Percentiles rank a stretch among this genome's conserved stretches.
phyloP scores from a whole-genome alignment of 169 alveolate species.

The Plasmodium gonderi region DNA sequence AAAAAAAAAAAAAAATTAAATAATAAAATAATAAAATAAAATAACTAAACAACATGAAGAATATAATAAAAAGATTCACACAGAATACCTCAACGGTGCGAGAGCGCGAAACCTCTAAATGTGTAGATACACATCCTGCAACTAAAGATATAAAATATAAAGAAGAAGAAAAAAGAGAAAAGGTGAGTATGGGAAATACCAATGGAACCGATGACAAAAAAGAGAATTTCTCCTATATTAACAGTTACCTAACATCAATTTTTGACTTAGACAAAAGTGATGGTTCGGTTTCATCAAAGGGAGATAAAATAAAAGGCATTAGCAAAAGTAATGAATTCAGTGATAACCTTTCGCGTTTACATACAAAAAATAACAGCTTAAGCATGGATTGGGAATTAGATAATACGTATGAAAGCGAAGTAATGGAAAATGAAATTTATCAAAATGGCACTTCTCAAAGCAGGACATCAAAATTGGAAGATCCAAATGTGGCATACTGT shows the following conservation, averaged over 20 bases:
- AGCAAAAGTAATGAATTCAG: constrained; percentile 1
- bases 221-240: constrained; percentile 39
- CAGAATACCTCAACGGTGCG: not conserved
- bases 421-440: constrained; percentile 18
- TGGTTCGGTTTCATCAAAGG: constrained; percentile 11
- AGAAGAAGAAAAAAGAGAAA: constrained; percentile 17
- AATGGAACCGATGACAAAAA: not conserved
- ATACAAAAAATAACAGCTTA: constrained; percentile 40
- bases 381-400: constrained; percentile 33
- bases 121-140: not conserved
- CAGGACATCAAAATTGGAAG: not conserved
- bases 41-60: constrained; percentile 21
- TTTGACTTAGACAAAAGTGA: constrained; percentile 36
- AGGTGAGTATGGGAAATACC: not conserved
- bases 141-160: not conserved
- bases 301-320: not conserved
- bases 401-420: constrained; percentile 62
- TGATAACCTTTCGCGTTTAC: not conserved
- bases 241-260: constrained; percentile 44
- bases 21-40: too few species aligned
- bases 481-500: not conserved
- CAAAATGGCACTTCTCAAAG: not conserved
- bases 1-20: not conserved
- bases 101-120: not conserved
- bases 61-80: not conserved